Conservation (phyloP, 1,284 basidiomycete genomes). For the Ustilago lituana region DNA sequence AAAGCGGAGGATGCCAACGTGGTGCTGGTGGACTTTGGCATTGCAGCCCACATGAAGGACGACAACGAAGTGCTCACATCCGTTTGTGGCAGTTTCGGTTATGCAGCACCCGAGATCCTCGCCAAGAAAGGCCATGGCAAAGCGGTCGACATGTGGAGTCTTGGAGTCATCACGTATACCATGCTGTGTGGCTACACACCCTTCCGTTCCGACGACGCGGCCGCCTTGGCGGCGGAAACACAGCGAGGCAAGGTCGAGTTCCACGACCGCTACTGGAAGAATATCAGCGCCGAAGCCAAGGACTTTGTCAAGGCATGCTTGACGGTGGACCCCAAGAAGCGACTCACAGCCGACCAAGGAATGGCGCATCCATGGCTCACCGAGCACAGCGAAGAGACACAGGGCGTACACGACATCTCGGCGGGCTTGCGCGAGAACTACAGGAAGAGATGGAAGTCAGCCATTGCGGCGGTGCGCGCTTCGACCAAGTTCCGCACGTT, state of each 20-base stretch:
- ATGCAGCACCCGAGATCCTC: slow-evolving; percentile 88
- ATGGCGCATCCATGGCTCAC: slow-evolving; percentile 71
- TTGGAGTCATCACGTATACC: slow-evolving; percentile 88
- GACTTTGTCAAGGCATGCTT: slow-evolving; percentile 82
- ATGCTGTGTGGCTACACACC: slow-evolving; percentile 71
- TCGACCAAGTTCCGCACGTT: slow-evolving; percentile 62
- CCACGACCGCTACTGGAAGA: slow-evolving; percentile 87
- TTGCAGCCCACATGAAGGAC: slow-evolving; percentile 68
- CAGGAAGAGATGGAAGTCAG: slow-evolving; percentile 63
- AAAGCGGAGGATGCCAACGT: slow-evolving; percentile 72
- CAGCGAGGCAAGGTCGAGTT: slow-evolving; percentile 85
- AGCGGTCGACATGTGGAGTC: slow-evolving; percentile 91
- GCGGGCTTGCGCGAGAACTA: slow-evolving; percentile 67
- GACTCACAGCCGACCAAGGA: slow-evolving; percentile 81
- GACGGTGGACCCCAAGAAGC: slow-evolving; percentile 76
- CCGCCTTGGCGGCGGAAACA: slow-evolving; percentile 82
- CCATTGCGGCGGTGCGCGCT: slow-evolving; percentile 65
- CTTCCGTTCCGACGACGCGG: slow-evolving; percentile 84
- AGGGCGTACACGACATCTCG: slow-evolving; percentile 57
- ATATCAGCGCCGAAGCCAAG: slow-evolving; percentile 81
- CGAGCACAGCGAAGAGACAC: slow-evolving; percentile 38
- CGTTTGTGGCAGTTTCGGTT: slow-evolving; percentile 89
- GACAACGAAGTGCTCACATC: slow-evolving; percentile 81
- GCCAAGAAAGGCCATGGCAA: slow-evolving; percentile 85
- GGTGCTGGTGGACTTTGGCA: slow-evolving; percentile 83